Evolutionary conservation across 257 asterid species (phyloP).

Genomic region (Ehretia macrophylla): DNA sequence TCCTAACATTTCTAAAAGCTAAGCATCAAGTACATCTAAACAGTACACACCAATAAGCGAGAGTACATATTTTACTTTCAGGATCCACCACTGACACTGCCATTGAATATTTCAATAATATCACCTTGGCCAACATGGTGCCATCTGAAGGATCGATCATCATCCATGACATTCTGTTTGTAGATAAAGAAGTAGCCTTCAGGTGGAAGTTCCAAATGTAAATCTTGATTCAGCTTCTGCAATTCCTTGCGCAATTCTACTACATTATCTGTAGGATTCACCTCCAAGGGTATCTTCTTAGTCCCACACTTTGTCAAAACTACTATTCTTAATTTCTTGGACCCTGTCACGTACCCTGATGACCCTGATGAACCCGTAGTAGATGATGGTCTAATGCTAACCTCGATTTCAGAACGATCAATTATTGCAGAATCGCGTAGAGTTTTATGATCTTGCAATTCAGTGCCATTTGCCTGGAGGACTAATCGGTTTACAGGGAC

Average conservation of each 20-base stretch:
- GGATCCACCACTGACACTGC: conserved; percentile 56
- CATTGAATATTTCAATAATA: conserved; percentile 57
- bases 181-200: conserved; percentile 64
- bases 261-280: conserved; percentile 38
- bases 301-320: conserved; percentile 29
- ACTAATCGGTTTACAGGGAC: conserved; percentile 15
- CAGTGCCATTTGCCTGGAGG: conserved; percentile 35
- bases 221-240: conserved; percentile 24
- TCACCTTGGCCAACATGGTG: conserved; percentile 60
- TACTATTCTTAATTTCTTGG: conserved; percentile 27
- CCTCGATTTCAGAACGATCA: conserved; percentile 36
- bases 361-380: conserved; percentile 23
- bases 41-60: too few species aligned
- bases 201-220: conserved; percentile 42
- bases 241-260: conserved; percentile 48
- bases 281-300: conserved; percentile 43
- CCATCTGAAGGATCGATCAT: conserved; percentile 64
- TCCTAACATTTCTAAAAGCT: too few species aligned
- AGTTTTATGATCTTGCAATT: conserved; percentile 36
- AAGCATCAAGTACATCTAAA: too few species aligned
- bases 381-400: conserved; percentile 19
- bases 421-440: conserved; percentile 28
- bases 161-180: conserved; percentile 70
- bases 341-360: conserved; percentile 3
- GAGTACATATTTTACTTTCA: conserved; percentile 5